A percentile compares a stretch with the other conserved stretches of the same genome.
Conservation (phyloP, 371 early-diverging fungal species). For the Modicella reniformis region DNA sequence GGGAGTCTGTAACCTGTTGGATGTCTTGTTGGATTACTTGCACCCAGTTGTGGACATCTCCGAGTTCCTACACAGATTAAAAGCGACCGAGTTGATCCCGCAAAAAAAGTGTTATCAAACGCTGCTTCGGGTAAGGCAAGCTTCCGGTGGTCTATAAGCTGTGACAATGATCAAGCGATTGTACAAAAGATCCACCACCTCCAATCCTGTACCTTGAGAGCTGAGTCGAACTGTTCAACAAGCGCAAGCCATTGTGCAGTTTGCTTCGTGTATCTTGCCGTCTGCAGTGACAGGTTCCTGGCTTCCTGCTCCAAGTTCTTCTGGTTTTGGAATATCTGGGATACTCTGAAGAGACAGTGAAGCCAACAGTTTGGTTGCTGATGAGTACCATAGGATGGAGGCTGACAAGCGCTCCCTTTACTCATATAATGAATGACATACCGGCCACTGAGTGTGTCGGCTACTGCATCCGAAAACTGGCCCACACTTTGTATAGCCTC, state of each 20-base stretch:
- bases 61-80: constrained; percentile 67
- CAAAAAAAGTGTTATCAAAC: too few relatives aligned
- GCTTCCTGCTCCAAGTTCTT: constrained; percentile 71
- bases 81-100: background rate
- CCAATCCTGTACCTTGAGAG: constrained; percentile 61
- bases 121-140: too few relatives aligned
- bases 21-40: constrained; percentile 74
- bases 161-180: too few relatives aligned
- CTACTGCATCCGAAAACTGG: constrained; percentile 64
- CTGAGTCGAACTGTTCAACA: constrained; percentile 67
- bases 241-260: constrained; percentile 72
- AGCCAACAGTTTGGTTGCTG: too few relatives aligned
- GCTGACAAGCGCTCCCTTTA: background rate
- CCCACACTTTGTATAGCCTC: constrained; percentile 63
- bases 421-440: constrained; percentile 24
- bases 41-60: constrained; percentile 87
- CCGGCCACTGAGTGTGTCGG: constrained; percentile 68
- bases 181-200: background rate
- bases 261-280: constrained; percentile 62
- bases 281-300: constrained; percentile 59
- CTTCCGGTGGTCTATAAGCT: background rate
- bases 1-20: constrained; percentile 62
- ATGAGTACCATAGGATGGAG: background rate
- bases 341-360: constrained; percentile 54
- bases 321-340: constrained; percentile 65